These are phyloP conservation scores for Pythium dissotocum DNA, from an alignment of 352 stramenopile genomes.

Conservation along the genomic window DNA sequence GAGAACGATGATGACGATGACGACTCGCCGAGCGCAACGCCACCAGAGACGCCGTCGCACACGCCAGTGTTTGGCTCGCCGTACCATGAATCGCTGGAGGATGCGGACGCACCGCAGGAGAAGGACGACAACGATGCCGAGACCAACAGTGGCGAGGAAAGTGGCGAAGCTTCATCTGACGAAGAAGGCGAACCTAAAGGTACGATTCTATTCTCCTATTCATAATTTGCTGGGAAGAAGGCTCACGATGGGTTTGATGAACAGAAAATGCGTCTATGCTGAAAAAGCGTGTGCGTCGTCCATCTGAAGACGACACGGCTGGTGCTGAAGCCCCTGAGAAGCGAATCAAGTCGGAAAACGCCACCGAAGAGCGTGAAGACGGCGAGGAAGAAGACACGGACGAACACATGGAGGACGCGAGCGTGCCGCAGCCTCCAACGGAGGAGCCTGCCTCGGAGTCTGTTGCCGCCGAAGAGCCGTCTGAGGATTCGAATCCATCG, in stretches of 20 bases:
- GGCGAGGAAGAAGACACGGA: constrained; percentile 25
- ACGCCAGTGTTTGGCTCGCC: constrained; percentile 75
- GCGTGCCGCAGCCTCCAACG: neutral
- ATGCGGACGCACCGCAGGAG: constrained; percentile 47
- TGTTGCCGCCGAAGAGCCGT: neutral
- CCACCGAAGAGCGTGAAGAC: constrained; percentile 28
- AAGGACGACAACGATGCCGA: constrained; percentile 29
- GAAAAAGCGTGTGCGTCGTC: constrained; percentile 49
- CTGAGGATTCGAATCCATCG: neutral
- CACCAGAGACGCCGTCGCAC: constrained; percentile 63
- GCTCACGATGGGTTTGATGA: constrained; percentile 9
- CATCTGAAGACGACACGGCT: constrained; percentile 35
- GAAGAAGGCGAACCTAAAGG: constrained; percentile 35
- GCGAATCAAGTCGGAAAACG: constrained; percentile 20
- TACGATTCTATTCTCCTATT: constrained; percentile 5
- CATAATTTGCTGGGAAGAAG: neutral
- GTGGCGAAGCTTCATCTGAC: constrained; percentile 42
- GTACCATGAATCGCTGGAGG: constrained; percentile 44
- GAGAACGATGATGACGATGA: constrained; percentile 72
- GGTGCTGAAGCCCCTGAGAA: constrained; percentile 21
- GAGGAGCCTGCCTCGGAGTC: neutral
- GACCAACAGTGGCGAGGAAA: constrained; percentile 42
- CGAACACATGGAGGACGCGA: constrained; percentile 9
- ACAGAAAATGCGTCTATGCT: constrained; percentile 43
- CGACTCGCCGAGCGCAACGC: constrained; percentile 63